Evolutionary conservation across 2,329 filamentous ascomycete species (phyloP), one percentile per base, ranked within the genome.

Genomic region (Xylariaceae sp.): DNA sequence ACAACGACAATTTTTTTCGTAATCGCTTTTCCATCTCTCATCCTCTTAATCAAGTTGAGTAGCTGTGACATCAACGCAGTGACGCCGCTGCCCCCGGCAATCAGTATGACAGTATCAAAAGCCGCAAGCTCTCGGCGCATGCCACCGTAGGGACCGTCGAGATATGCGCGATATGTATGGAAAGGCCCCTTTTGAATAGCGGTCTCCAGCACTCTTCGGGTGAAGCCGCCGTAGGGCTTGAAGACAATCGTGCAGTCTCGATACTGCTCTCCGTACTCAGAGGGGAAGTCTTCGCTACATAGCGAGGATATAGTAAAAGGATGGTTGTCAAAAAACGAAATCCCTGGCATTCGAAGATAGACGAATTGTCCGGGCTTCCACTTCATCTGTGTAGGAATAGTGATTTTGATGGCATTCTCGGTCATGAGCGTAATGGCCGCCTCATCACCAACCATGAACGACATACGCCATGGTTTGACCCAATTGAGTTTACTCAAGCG

Each of bases 281-380:
- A 96, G 1, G 91, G 90, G 56, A 97, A 96, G 66, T 96, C 91
- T 42, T 95, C 88, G 66, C 89, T 95, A 71, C 91, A 97, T 7
- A 96, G 79, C 1, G 91, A 97, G 2, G 93, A 86, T 49, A 97
- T 92, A 0, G 94, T 97, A 67, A 97, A 97, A 0, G 93, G 93
- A 63, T 97, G 94, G 61, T 96, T 97, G 60, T 96, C 90, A 53
- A 97, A 85, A 2, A 95, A 70, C 0, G 91, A 92, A 60, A 97
- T 91, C 1, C 90, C 90, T 0, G 93, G 93, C 87, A 97, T 96
- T 47, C 93, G 85, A 17, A 97, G 78, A 67, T 97, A 97, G 16
- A 97, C 88, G 62, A 95, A 97, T 70, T 97, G 94, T 5, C 93
- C 94, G 0, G 93, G 91, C 66, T 84, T 87, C 93, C 93, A 97